Conservation (phyloP, 2,329 filamentous ascomycete species). For the Apiospora rasikravindrae region DNA sequence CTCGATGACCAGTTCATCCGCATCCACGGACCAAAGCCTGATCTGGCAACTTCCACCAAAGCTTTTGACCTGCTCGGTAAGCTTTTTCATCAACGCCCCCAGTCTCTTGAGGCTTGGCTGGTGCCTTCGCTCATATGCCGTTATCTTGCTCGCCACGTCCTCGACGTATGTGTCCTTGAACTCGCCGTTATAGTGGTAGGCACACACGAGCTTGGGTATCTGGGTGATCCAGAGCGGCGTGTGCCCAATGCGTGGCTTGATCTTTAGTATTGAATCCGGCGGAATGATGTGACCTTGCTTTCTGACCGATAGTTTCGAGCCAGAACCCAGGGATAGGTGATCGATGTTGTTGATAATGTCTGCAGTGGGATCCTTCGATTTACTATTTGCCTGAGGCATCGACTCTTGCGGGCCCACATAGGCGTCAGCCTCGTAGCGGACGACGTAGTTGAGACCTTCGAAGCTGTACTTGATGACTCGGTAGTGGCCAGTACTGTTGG, state of each 20-base stretch:
- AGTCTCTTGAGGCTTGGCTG: constrained; percentile 38
- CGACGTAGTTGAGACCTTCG: constrained; percentile 44
- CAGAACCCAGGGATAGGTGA: constrained; percentile 31
- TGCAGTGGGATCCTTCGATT: neutral
- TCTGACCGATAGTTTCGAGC: constrained; percentile 38
- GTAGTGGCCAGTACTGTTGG: constrained; percentile 49
- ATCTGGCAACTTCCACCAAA: neutral
- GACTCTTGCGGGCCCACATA: constrained; percentile 36
- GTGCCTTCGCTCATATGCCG: constrained; percentile 43
- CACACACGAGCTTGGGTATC: constrained; percentile 52
- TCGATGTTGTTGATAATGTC: constrained; percentile 32
- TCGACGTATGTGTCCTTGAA: constrained; percentile 43
- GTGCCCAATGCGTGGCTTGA: constrained; percentile 47
- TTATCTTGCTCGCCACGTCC: constrained; percentile 39
- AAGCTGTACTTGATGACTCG: constrained; percentile 51
- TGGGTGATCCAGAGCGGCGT: constrained; percentile 51
- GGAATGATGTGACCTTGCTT: constrained; percentile 39
- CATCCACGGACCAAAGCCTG: too few relatives aligned
- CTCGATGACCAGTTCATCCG: neutral
- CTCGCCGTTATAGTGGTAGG: constrained; percentile 44
- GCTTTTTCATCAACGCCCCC: constrained; percentile 39
- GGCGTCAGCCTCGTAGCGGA: constrained; percentile 51
- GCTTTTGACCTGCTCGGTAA: constrained; percentile 34
- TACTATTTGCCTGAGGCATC: constrained; percentile 13
- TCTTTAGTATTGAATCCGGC: constrained; percentile 46